These are phyloP conservation scores for Phascolomyces articulosus DNA, from an alignment of 371 early-diverging fungal species.

Conservation along the genomic window DNA sequence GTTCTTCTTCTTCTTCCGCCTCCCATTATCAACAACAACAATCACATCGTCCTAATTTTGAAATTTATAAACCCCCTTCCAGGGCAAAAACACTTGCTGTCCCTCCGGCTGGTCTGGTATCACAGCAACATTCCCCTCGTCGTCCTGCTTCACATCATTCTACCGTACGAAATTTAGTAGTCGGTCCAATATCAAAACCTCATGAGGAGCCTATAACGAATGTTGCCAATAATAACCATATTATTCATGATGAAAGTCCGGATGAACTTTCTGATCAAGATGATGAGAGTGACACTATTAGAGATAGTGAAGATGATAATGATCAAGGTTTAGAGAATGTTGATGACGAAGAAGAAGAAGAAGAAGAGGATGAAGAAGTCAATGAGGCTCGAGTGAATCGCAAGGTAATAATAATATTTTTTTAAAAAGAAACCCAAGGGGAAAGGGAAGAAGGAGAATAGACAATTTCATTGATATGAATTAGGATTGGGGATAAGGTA, in stretches of 20 bases:
- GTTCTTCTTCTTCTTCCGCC: not conserved
- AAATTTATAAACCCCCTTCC: constrained; percentile 19
- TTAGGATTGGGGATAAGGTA: too few relatives aligned
- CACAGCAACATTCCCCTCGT: not conserved
- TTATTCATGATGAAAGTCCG: constrained; percentile 18
- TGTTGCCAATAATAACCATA: not conserved
- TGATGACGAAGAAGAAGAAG: constrained; percentile 24
- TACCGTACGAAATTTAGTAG: not conserved
- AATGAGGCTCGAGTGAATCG: constrained; percentile 48
- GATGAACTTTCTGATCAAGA: constrained; percentile 32
- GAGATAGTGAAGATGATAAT: constrained; percentile 21
- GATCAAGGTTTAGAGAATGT: too few relatives aligned
- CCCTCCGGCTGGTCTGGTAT: not conserved
- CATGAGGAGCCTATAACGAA: not conserved
- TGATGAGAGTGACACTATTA: constrained; percentile 21
- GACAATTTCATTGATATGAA: too few relatives aligned
- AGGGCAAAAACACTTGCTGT: not conserved
- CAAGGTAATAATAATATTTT: constrained; percentile 17
- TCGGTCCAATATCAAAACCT: constrained; percentile 9
- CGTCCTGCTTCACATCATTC: not conserved
- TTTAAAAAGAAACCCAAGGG: constrained; percentile 5
- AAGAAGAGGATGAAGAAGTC: constrained; percentile 26
- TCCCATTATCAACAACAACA: not conserved
- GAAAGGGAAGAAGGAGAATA: too few relatives aligned
- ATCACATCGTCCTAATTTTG: not conserved